Evolutionary conservation across 83 land plant species (phyloP).

Genomic region (Picea abies): DNA sequence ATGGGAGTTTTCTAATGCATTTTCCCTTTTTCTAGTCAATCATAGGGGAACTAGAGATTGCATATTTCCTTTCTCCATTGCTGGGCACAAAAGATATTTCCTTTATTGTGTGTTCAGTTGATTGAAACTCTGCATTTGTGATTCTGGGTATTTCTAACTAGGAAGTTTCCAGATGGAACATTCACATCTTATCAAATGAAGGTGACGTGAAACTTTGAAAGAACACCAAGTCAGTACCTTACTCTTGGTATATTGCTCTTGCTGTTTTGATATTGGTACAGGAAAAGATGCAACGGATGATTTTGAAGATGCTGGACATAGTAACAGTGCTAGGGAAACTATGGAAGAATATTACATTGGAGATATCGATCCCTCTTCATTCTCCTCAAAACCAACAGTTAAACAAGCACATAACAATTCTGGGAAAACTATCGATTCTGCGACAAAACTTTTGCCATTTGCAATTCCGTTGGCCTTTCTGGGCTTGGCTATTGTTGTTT

Average conservation of each 20-base stretch:
- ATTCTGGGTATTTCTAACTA: background rate
- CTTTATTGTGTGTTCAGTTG: background rate
- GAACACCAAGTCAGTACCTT: background rate
- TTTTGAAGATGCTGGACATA: slow-evolving; percentile 75
- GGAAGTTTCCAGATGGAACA: too few relatives aligned
- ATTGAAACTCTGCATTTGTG: background rate
- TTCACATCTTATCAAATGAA: background rate
- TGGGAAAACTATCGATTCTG: slow-evolving; percentile 36
- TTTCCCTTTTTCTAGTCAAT: background rate
- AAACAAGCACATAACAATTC: slow-evolving; percentile 38
- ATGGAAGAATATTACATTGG: slow-evolving; percentile 61
- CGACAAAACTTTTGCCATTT: slow-evolving; percentile 44
- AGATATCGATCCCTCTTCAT: slow-evolving; percentile 41
- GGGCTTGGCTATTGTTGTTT: slow-evolving; percentile 44
- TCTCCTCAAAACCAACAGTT: slow-evolving; percentile 26
- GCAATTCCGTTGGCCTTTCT: slow-evolving; percentile 44
- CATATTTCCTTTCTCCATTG: background rate
- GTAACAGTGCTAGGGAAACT: slow-evolving; percentile 47
- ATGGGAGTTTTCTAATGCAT: background rate
- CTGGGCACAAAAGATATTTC: too few relatives aligned
- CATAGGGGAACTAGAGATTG: background rate
- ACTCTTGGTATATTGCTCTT: background rate
- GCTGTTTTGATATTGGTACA: slow-evolving; percentile 14
- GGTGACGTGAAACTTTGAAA: background rate
- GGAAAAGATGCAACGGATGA: slow-evolving; percentile 76